Conservation (phyloP, 768 basidiomycete species). For the Leccinellum luteum region DNA sequence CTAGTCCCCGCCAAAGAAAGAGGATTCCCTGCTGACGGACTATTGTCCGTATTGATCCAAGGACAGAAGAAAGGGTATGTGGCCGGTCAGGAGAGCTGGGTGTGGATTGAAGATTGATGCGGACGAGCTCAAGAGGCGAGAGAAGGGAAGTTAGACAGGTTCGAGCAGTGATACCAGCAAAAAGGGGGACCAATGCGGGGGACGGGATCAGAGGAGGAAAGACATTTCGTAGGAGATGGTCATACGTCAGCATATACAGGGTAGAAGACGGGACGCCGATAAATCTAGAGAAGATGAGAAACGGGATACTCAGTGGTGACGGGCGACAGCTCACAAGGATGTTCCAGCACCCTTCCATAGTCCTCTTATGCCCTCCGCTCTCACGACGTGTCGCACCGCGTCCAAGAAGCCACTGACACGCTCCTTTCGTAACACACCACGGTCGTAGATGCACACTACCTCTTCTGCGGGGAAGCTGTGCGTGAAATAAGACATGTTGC, state of each 20-base stretch:
- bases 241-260: slow-evolving; percentile 94
- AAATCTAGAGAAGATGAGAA: slow-evolving; percentile 44
- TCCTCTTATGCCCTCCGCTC: slow-evolving; percentile 77
- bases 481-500: slow-evolving; percentile 75
- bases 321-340: slow-evolving; percentile 58
- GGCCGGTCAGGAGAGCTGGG: slow-evolving; percentile 67
- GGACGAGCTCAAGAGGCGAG: slow-evolving; percentile 89
- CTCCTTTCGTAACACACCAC: slow-evolving; percentile 65
- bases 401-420: slow-evolving; percentile 84
- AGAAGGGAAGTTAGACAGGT: slow-evolving; percentile 72
- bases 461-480: slow-evolving; percentile 55
- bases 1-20: slow-evolving; percentile 88
- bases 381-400: slow-evolving; percentile 75
- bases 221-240: slow-evolving; percentile 68
- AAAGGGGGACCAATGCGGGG: slow-evolving; percentile 59
- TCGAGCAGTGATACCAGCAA: slow-evolving; percentile 81
- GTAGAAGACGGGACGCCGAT: slow-evolving; percentile 93
- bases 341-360: slow-evolving; percentile 97
- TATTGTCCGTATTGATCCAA: slow-evolving; percentile 56
- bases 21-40: slow-evolving; percentile 62
- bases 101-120: slow-evolving; percentile 91
- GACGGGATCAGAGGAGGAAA: slow-evolving; percentile 61
- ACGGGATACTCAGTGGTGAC: neutral
- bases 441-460: slow-evolving; percentile 79
- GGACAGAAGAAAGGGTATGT: slow-evolving; percentile 74